These are phyloP conservation scores for Brassica juncea DNA, from an alignment of 345 rosid genomes.

Conservation along the genomic window DNA sequence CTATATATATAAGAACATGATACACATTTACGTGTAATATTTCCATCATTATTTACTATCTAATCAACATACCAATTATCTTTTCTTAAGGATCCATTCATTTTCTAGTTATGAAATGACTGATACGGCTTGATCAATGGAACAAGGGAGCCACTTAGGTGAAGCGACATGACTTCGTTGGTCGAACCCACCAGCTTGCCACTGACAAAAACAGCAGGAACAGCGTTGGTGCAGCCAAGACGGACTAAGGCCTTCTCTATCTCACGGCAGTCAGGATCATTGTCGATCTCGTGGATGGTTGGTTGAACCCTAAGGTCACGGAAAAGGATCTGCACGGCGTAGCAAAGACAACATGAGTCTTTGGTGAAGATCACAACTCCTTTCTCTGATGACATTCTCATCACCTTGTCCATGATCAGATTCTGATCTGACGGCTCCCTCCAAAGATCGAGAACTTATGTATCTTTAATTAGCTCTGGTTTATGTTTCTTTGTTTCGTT, in stretches of 20 bases:
- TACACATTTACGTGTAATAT: slow-evolving; percentile 39
- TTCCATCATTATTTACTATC: slow-evolving; percentile 23
- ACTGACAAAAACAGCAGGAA: slow-evolving; percentile 80
- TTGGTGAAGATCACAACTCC: slow-evolving; percentile 81
- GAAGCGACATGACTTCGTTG: slow-evolving; percentile 85
- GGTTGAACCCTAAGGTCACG: slow-evolving; percentile 73
- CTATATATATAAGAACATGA: slow-evolving; percentile 22
- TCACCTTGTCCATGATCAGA: slow-evolving; percentile 62
- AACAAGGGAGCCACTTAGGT: slow-evolving; percentile 63
- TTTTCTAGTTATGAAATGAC: slow-evolving; percentile 40
- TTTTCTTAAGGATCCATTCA: not conserved
- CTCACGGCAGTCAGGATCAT: slow-evolving; percentile 70
- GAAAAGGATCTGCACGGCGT: slow-evolving; percentile 69
- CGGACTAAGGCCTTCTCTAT: slow-evolving; percentile 73
- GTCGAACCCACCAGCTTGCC: slow-evolving; percentile 77
- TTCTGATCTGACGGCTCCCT: slow-evolving; percentile 3
- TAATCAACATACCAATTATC: not conserved
- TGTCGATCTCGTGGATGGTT: slow-evolving; percentile 64
- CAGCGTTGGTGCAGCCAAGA: slow-evolving; percentile 60
- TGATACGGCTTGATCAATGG: slow-evolving; percentile 69
- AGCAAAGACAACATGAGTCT: slow-evolving; percentile 76
- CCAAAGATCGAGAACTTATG: not conserved
- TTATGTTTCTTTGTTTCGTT: not conserved
- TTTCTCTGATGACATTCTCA: slow-evolving; percentile 60
- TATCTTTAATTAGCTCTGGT: not conserved